These are phyloP conservation scores for Raphanus hybrid DNA, from an alignment of 441 rosid species.

Conservation along the genomic window DNA sequence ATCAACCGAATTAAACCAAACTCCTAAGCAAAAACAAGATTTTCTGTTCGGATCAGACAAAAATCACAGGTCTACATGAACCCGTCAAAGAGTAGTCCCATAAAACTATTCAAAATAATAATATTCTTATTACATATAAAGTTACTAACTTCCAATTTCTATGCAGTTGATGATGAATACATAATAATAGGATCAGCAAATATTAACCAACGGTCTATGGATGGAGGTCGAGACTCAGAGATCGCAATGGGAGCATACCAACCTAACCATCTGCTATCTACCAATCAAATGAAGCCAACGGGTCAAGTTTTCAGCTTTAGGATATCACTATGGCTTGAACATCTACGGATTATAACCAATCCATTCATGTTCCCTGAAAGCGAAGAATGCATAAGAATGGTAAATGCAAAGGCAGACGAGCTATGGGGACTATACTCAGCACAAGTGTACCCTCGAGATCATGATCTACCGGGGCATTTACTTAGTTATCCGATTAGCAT, in stretches of 20 bases:
- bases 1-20: neutral
- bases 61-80: neutral
- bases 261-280: constrained; percentile 47
- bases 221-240: constrained; percentile 65
- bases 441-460: neutral
- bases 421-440: constrained; percentile 48
- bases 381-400: constrained; percentile 38
- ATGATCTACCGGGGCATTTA: constrained; percentile 52
- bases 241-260: constrained; percentile 76
- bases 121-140: neutral
- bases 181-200: constrained; percentile 73
- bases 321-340: constrained; percentile 63
- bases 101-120: neutral
- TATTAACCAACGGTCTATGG: constrained; percentile 79
- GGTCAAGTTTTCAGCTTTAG: constrained; percentile 59
- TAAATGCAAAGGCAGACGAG: constrained; percentile 44
- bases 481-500: constrained; percentile 59
- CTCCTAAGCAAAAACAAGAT: neutral
- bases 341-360: constrained; percentile 22
- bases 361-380: constrained; percentile 42
- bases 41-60: neutral
- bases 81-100: neutral
- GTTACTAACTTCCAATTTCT: neutral
- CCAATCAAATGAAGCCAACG: constrained; percentile 25
- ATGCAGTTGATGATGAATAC: constrained; percentile 72